These are phyloP conservation scores for Tylopilus sp. DNA, from an alignment of 1,284 basidiomycete species.

Conservation along the genomic window DNA sequence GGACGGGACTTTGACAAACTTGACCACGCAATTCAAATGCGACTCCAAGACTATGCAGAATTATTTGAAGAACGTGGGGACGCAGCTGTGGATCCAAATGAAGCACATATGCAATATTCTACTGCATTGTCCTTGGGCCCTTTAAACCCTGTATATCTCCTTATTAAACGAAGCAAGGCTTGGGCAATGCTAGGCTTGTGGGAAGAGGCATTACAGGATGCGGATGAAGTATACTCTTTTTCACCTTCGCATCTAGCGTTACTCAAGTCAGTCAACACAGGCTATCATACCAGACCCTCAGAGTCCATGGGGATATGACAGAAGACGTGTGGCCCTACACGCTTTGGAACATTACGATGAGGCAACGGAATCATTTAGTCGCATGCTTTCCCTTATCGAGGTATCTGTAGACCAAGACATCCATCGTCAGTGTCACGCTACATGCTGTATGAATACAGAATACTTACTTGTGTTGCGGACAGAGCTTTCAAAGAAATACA, in stretches of 20 bases:
- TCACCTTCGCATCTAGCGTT: background rate
- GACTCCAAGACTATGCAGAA: background rate
- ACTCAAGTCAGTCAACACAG: background rate
- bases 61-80: background rate
- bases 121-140: constrained; percentile 1
- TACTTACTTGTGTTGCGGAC: background rate
- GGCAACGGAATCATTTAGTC: background rate
- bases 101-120: background rate
- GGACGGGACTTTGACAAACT: too few relatives aligned
- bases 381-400: background rate
- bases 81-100: background rate
- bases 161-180: background rate
- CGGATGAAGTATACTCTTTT: background rate
- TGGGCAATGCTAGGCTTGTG: background rate
- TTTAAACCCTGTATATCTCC: background rate
- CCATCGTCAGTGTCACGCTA: background rate
- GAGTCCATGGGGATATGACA: background rate
- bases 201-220: constrained; percentile 2
- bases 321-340: background rate
- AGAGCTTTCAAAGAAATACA: background rate
- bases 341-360: background rate
- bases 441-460: too few relatives aligned
- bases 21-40: too few relatives aligned
- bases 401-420: background rate
- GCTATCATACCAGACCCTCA: background rate